A percentile compares a stretch with the other conserved stretches of the same genome.
phyloP scores from a whole-genome alignment of 257 asterid species.

The Nicotiana otophora region DNA sequence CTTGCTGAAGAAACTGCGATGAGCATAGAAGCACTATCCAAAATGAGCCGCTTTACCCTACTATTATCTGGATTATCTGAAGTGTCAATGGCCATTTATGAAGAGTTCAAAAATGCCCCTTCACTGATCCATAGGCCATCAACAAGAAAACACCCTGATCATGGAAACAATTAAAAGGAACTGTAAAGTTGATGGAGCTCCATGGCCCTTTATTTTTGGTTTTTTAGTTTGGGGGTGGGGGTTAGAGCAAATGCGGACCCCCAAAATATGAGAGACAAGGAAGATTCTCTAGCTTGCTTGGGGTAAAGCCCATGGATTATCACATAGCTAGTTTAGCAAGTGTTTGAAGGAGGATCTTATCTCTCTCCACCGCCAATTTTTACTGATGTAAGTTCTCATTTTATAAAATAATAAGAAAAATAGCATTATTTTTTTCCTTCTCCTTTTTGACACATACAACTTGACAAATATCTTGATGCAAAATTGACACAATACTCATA shows the following conservation, averaged over 20 bases:
- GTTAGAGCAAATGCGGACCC: not conserved
- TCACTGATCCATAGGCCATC: not conserved
- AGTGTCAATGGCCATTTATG: not conserved
- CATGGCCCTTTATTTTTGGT: not conserved
- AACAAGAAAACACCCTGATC: not conserved
- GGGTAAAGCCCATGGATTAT: not conserved
- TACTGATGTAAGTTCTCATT: too few species aligned
- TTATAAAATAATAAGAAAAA: too few species aligned
- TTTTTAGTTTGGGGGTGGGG: not conserved
- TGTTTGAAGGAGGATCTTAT: too few species aligned
- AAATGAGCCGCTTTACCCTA: not conserved
- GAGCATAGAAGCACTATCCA: not conserved
- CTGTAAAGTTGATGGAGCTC: not conserved
- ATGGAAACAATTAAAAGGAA: not conserved
- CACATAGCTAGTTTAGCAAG: not conserved
- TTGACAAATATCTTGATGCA: not conserved
- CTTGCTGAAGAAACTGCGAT: not conserved
- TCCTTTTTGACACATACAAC: not conserved
- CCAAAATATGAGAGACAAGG: not conserved
- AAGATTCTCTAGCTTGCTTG: not conserved
- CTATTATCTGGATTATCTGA: not conserved
- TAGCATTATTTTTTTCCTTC: too few species aligned
- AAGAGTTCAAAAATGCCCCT: not conserved
- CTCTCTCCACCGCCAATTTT: too few species aligned
- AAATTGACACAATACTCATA: not conserved